Base-by-base conservation (phyloP, 2,329 filamentous ascomycete species). In the Xylariales sp. region DNA sequence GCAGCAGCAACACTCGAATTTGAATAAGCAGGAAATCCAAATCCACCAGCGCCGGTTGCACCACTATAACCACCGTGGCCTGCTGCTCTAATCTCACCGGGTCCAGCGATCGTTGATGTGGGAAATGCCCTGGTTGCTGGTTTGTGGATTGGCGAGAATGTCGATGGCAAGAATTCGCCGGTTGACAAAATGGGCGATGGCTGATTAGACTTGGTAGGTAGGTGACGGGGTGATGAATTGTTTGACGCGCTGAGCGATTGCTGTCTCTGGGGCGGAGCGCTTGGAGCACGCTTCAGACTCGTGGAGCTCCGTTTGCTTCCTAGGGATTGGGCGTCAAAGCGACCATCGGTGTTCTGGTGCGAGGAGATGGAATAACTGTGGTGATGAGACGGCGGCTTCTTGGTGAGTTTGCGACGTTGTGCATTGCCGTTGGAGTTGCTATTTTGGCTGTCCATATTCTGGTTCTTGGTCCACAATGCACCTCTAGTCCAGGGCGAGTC, bases 251-350 rank as follows among this genome's bases (percentile, higher is more conserved):
- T 51, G 41, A 46, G 31, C 18, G 39, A 47, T 41, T 50, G 45
- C 33, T 48, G 45, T 45, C 50, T 52, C 46, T 57, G 55, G 56
- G 66, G 66, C 57, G 76, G 76, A 65, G 76, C 76, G 61, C 76
- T 80, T 51, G 78, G 77, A 58, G 76, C 70, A 59, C 76, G 73
- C 60, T 69, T 74, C 59, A 82, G 68, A 61, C 75, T 81, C 55
- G 74, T 72, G 51, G 78, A 80, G 73, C 78, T 82, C 63, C 73
- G 72, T 70, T 80, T 74, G 68, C 74, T 80, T 62, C 72, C 69
- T 53, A 81, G 64, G 51, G 74, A 79, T 55, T 10, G 35, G 62
- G 71, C 65, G 66, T 80, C 76, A 65, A 70, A 68, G 53, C 65
- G 63, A 65, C 68, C 65, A 67, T 78, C 73, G 65, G 73, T 63